Evolutionary conservation across 495 filamentous ascomycete species (phyloP), one percentile per base, ranked within the genome.

Genomic region (Penicillium chermesinum): DNA sequence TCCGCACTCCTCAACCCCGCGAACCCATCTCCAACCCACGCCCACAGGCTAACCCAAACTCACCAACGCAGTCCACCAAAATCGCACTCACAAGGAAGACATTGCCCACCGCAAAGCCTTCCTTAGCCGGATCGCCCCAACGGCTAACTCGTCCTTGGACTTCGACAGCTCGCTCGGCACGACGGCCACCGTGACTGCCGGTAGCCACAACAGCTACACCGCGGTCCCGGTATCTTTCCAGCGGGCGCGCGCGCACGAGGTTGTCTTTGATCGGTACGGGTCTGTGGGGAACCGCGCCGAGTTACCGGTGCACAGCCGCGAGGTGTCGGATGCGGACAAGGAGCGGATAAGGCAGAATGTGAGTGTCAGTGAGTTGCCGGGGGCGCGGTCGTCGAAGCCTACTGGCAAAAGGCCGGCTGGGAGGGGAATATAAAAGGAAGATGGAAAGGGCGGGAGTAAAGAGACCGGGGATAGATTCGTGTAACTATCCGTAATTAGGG

Each of bases 51-150:
- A n/a, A n/a, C n/a, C n/a, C n/a, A n/a, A 17, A 12, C 10, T 10
- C 19, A 19, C 40, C 7, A n/a, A 12, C 32, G 17, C 19, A 63
- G 54, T 38, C 32, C 39, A 38, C 48, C 61, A 71, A 60, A 56
- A 41, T 22, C 57, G 62, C 33, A 46, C 54, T 27, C 47, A 42
- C 17, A 41, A 46, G n/a, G 50, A 52, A 63, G 65, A 65, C 20
- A 47, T 65, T 45, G 66, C 61, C 46, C 69, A 57, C 19, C 67
- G 66, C 42, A 68, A 67, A 44, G 62, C 61, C 14, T 50, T 66
- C 16, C 61, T 52, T 13, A 57, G 46, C 18, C 57, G 62, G 13
- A 37, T 36, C 7, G 44, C 52, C n/a, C 46, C 35, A 16, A 46
- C 43, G 18, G 39, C 55, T 7, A 27, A 53, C 21, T 16, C 25